These are phyloP conservation scores for Exserohilum turcica DNA, from an alignment of 2,329 filamentous ascomycete genomes.

Conservation along the genomic window DNA sequence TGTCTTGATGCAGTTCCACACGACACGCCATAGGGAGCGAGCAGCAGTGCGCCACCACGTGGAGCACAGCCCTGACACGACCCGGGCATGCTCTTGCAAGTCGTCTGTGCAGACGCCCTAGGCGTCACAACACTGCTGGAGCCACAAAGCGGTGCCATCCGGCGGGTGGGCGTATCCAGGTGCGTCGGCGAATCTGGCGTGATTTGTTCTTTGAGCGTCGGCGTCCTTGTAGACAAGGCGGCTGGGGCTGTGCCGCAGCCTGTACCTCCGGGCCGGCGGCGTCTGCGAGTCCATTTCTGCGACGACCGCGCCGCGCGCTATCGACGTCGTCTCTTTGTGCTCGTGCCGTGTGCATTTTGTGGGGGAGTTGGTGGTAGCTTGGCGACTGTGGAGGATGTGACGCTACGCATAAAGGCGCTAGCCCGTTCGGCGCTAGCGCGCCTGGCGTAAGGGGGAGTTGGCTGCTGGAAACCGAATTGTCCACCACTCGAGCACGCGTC, in stretches of 20 bases:
- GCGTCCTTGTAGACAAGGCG: constrained; percentile 9
- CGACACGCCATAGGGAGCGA: constrained; percentile 13
- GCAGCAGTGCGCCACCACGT: constrained; percentile 27
- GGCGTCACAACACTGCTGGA: constrained; percentile 18
- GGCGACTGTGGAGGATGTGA: constrained; percentile 29
- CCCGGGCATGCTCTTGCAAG: constrained; percentile 6
- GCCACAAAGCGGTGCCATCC: constrained; percentile 23
- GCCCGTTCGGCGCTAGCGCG: constrained; percentile 6
- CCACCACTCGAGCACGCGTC: constrained; percentile 6
- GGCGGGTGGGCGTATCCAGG: constrained; percentile 10
- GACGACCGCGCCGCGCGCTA: neutral
- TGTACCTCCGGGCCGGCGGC: constrained; percentile 9
- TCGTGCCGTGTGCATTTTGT: constrained; percentile 11
- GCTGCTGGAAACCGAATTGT: constrained; percentile 10
- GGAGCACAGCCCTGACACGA: constrained; percentile 17
- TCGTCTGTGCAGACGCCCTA: constrained; percentile 23
- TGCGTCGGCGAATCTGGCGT: constrained; percentile 15
- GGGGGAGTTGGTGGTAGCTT: constrained; percentile 21
- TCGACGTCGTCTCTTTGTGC: constrained; percentile 9
- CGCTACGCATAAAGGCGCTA: constrained; percentile 11
- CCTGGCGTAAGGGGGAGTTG: constrained; percentile 5
- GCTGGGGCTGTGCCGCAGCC: constrained; percentile 11
- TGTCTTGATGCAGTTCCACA: constrained; percentile 23
- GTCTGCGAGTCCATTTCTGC: constrained; percentile 4
- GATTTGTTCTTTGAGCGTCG: constrained; percentile 7